Base-by-base conservation (phyloP, 2,329 filamentous ascomycete genomes). In the Aspergillus proliferans region DNA sequence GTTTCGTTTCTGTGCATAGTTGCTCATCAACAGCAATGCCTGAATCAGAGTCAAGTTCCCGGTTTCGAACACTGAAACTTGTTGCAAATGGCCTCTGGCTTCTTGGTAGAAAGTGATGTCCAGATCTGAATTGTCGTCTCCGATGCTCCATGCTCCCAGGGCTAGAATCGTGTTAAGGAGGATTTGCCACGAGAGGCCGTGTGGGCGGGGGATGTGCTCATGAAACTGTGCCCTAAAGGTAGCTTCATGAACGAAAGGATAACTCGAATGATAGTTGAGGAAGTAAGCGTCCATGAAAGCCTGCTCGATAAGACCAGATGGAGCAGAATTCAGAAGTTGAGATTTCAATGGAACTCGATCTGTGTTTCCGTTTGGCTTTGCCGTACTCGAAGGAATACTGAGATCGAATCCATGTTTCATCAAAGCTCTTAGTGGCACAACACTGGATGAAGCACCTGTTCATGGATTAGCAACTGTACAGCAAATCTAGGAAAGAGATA, bases 11-110 rank as follows among this genome's bases (percentile, higher is more conserved):
- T 77, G 75, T 0, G 73, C 65, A 51, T 76, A 76, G 47, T 77
- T 76, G 48, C 73, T 72, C 54, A 77, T 64, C 43, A 78, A 65
- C 12, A 71, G 58, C 30, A 78, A 62, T 1, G 69, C 70, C 55
- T 77, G 76, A 2, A 78, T 74, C 7, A 76, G 63, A 6, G 71
- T 75, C 15, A 78, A 55, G 45, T 75, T 77, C 18, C 76, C 76
- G 21, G 70, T 72, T 49, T 78, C 76, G 30, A 77, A 67, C n/a
- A 71, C 67, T 39, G 64, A 65, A 40, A 73, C 66, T 47, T 75
- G 70, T 38, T 74, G 73, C 45, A 76, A 51, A 48, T 71, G 71
- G 4, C 68, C 64, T 57, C 74, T 71, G 7, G 74, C 75, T 51
- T 74, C 73, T 48, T 74, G 70, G 49, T 72, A 74, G 43, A 74